Conservation (phyloP, 1,284 basidiomycete genomes). For the Papiliotrema nemorosa region DNA sequence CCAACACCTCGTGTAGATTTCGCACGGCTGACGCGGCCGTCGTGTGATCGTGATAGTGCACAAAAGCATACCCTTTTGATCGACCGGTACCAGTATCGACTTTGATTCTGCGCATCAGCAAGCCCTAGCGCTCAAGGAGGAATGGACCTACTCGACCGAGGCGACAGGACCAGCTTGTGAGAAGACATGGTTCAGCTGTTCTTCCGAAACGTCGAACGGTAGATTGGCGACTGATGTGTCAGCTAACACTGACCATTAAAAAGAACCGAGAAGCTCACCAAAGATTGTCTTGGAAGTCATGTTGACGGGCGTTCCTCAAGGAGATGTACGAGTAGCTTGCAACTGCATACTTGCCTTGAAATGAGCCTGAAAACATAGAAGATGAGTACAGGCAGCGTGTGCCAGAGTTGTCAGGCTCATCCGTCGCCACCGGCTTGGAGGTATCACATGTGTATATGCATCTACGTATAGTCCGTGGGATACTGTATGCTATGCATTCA, state of each 20-base stretch:
- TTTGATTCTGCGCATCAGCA: slow-evolving; percentile 63
- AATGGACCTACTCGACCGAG: slow-evolving; percentile 47
- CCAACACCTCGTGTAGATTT: slow-evolving; percentile 76
- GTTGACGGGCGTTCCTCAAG: too few relatives aligned
- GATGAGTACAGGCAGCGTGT: too few relatives aligned
- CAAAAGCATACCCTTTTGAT: slow-evolving; percentile 95
- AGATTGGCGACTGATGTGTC: slow-evolving; percentile 17
- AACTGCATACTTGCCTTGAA: too few relatives aligned
- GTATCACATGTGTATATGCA: too few relatives aligned
- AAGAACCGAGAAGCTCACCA: slow-evolving; percentile 14
- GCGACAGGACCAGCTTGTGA: slow-evolving; percentile 52
- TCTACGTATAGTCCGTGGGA: too few relatives aligned
- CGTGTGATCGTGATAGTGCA: slow-evolving; percentile 94
- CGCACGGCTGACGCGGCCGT: slow-evolving; percentile 80
- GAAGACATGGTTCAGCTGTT: slow-evolving; percentile 50
- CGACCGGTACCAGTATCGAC: slow-evolving; percentile 95
- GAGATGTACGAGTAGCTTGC: too few relatives aligned
- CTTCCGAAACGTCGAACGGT: slow-evolving; percentile 50
- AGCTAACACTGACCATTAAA: background rate
- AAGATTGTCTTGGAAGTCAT: slow-evolving; percentile 28
- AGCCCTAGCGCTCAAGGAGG: background rate
- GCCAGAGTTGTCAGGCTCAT: too few relatives aligned
- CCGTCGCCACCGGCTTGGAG: too few relatives aligned
- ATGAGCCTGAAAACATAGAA: too few relatives aligned
- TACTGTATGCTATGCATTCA: too few relatives aligned